These are phyloP conservation scores for Cryptococcus sp. DNA, from an alignment of 1,284 basidiomycete genomes.

Conservation along the genomic window DNA sequence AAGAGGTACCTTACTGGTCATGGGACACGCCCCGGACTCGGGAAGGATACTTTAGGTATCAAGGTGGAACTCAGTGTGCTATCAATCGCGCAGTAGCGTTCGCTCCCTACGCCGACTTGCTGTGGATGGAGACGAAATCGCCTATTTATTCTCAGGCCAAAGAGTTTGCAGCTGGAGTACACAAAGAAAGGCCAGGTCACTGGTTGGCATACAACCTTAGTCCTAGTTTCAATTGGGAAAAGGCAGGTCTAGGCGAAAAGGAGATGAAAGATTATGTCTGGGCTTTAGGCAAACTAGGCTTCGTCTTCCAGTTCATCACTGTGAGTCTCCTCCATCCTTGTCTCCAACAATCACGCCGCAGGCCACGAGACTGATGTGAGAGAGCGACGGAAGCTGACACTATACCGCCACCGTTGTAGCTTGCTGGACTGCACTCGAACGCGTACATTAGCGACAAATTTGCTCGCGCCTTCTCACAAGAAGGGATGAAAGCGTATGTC, in stretches of 20 bases:
- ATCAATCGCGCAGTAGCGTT: constrained; percentile 90
- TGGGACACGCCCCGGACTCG: constrained; percentile 94
- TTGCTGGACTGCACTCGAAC: constrained; percentile 94
- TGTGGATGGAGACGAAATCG: constrained; percentile 98
- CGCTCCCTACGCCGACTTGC: constrained; percentile 85
- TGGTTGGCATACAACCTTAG: constrained; percentile 95
- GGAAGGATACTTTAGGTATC: constrained; percentile 90
- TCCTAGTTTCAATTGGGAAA: constrained; percentile 82
- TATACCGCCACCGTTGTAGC: constrained; percentile 58
- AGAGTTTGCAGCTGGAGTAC: constrained; percentile 89
- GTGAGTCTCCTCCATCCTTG: constrained; percentile 56
- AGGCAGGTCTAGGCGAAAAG: constrained; percentile 78
- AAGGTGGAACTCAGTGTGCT: constrained; percentile 93
- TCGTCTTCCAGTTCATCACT: constrained; percentile 94
- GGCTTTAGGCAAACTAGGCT: constrained; percentile 60
- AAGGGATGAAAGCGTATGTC: constrained; percentile 68
- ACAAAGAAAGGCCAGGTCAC: constrained; percentile 74
- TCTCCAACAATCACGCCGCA: neutral
- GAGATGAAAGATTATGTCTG: constrained; percentile 92
- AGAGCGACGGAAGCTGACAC: neutral
- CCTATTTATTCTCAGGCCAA: constrained; percentile 92
- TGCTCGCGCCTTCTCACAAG: constrained; percentile 80
- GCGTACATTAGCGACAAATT: constrained; percentile 95
- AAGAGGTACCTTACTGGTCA: constrained; percentile 68
- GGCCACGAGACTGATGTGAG: too few relatives aligned